Conservation (phyloP, 306 rosid genomes). For the Trichosanthes truncata region DNA sequence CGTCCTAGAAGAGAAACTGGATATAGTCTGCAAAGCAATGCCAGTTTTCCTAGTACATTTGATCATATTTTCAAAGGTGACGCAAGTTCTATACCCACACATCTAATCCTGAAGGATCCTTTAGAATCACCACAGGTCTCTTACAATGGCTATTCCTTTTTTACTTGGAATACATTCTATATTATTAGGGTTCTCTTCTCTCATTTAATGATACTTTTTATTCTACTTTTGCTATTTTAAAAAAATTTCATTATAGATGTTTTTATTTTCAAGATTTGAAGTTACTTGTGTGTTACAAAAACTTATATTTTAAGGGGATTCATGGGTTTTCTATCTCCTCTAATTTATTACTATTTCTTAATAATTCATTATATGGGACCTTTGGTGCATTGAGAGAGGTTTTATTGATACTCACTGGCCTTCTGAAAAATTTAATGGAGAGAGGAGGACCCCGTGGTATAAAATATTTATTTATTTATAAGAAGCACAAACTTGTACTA, state of each 20-base stretch:
- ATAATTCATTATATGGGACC: neutral
- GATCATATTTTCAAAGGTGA: conserved; percentile 51
- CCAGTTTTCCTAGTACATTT: conserved; percentile 21
- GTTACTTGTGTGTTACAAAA: neutral
- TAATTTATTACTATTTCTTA: neutral
- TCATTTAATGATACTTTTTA: neutral
- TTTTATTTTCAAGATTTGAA: neutral
- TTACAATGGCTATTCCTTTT: conserved; percentile 10
- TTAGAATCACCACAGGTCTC: conserved; percentile 70
- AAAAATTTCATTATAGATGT: neutral
- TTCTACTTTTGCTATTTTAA: neutral
- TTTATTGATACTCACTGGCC: neutral
- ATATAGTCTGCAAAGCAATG: conserved; percentile 25
- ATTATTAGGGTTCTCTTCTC: conserved; percentile 8
- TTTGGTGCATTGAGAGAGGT: neutral
- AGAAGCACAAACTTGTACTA: neutral
- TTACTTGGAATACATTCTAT: conserved; percentile 6
- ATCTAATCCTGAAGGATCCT: conserved; percentile 77
- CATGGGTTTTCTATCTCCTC: neutral
- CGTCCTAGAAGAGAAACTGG: conserved; percentile 36
- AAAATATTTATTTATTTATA: neutral
- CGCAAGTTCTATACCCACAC: conserved; percentile 46
- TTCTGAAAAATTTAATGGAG: neutral
- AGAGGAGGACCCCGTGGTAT: neutral
- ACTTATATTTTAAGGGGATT: neutral